Base-by-base conservation (phyloP, 1,284 basidiomycete genomes). In the Sporisorium iseilematis-ciliati region DNA sequence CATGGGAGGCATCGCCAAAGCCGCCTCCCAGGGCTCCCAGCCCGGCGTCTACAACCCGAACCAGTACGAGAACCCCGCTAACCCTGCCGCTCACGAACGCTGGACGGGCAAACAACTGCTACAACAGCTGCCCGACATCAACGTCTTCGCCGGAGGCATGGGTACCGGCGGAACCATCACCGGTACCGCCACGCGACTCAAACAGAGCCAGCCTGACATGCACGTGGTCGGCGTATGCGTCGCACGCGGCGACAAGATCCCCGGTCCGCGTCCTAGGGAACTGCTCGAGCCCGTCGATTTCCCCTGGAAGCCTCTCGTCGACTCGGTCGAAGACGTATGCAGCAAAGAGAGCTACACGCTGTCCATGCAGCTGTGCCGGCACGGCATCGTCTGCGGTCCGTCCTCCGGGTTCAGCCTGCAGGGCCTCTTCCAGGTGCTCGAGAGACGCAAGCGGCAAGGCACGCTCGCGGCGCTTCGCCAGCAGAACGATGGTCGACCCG, bases 131-230 rank as follows among this genome's bases (percentile, higher is more conserved):
- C 75, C 75, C 8, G 68, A 70, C 16, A 75, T 78, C 51, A 66
- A 71, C 43, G 58, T 78, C 2, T 70, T 78, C 38, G 63, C 58
- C 2, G 72, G 53, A 2, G 71, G 74, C 4, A 77, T 75, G 68
- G 76, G 76, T 2, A 78, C 76, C 1, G 65, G 57, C 11, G 76
- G 76, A 14, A 78, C 76, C 25, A 70, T 78, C 56, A 78, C 76
- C 20, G 76, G 76, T 7, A 78, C 73, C 0, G 72, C 62, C 4
- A 63, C 43, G 7, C 25, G 55, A 7, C 23, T 78, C 35, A 75
- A 72, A 40, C 33, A 38, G 31, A 40, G 40, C 0, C 45, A 29
- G 7, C 68, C 57, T 0, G 42, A 57, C 7, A 52, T 72, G n/a
- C 55, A 73, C 12, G 31, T 62, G 10, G 31, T 78, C 29, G 76